These are phyloP conservation scores for Mortierella sp. DNA, from an alignment of 371 early-diverging fungal species.

Conservation along the genomic window DNA sequence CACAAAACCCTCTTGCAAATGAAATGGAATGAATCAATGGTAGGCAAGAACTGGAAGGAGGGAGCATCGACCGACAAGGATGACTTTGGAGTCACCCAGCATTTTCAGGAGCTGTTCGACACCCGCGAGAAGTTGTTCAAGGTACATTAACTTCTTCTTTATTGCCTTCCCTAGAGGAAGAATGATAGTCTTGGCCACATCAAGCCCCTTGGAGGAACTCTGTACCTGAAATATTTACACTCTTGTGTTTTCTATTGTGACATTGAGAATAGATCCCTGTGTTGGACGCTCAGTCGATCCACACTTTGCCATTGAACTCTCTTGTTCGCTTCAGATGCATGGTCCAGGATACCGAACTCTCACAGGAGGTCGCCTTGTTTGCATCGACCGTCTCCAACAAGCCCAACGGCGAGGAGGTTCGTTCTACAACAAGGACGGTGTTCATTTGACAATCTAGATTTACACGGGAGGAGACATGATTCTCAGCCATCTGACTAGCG, in stretches of 20 bases:
- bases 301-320: slow-evolving; percentile 61
- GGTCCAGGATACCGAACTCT: slow-evolving; percentile 78
- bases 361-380: slow-evolving; percentile 72
- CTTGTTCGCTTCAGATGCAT: slow-evolving; percentile 77
- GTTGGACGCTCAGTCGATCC: slow-evolving; percentile 61
- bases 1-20: not conserved
- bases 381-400: slow-evolving; percentile 25
- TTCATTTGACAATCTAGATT: not conserved
- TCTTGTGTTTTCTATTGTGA: not conserved
- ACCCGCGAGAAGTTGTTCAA: slow-evolving; percentile 45
- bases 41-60: slow-evolving; percentile 53
- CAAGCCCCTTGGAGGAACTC: not conserved
- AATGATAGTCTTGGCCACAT: not conserved
- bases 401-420: slow-evolving; percentile 54
- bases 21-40: not conserved
- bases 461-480: too few relatives aligned
- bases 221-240: not conserved
- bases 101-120: slow-evolving; percentile 42
- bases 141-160: slow-evolving; percentile 16
- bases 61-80: slow-evolving; percentile 26
- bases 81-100: slow-evolving; percentile 53
- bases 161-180: not conserved
- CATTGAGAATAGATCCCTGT: slow-evolving; percentile 62
- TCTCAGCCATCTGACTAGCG: not conserved
- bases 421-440: not conserved